Evolutionary conservation across 108 stramenopile species (phyloP), one percentile per base, ranked within the genome.

Genomic region (Parmales sp.): DNA sequence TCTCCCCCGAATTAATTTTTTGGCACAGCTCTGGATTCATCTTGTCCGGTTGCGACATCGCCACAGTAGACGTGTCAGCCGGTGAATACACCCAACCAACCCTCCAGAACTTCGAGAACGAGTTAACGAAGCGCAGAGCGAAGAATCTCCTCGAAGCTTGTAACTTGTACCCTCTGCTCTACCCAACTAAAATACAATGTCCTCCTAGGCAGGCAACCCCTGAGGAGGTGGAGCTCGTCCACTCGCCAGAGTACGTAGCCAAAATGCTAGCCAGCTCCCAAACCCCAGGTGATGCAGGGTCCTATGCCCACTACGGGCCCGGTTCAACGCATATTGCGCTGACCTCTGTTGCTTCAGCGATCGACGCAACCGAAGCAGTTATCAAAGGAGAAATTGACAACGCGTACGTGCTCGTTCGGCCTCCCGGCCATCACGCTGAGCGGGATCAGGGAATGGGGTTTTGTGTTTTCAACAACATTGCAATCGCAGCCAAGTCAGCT

Each of bases 341-440:
- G 31, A 13, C 36, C 29, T 28, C 54, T 34, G 54, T 16, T 34
- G 54, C 31, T 28, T 60, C 29, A 4, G 26, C 31, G 13, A 60
- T 60, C 4, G 54, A 60, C 6, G 54, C 54, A 13, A 34, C 36
- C 26, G 16, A 60, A 28, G 31, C 29, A 13, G n/a, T 60, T 2
- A 28, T 60, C 16, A 4, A 23, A 28, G 31, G 11, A 16, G n/a
- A 28, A 20, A 34, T 60, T 6, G 54, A 60, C 31, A 60, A 60
- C 31, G 0, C 54, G 8, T 60, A 60, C 54, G 54, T 60, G 5
- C 54, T 67, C 34, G 37, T 37, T 1, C 28, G 66, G 11, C 66
- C 66, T 1, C 66, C 66, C 2, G 66, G 66, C 11, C 66, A 67
- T 34, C 66, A 67, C 45, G 66, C 39, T 1, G 66, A 44, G 66